phyloP scores from a whole-genome alignment of 129 eudicot species.

The Tagetes erecta region DNA sequence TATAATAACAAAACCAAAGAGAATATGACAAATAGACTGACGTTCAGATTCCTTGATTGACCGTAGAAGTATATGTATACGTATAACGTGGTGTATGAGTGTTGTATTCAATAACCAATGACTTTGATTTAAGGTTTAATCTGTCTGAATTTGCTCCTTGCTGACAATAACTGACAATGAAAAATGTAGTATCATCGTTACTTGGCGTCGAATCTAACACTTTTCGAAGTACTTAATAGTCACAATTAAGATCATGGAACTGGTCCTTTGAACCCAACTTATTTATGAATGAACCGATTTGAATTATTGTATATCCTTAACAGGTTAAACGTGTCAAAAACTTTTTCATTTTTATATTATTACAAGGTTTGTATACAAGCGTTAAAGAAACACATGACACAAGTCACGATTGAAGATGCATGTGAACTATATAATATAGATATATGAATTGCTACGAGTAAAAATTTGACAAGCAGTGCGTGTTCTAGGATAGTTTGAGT shows the following conservation, averaged over 20 bases:
- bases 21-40: neutral
- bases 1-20: neutral
- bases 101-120: neutral
- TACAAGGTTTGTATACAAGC: constrained; percentile 30
- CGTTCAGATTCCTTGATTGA: neutral
- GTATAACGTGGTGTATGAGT: neutral
- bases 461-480: constrained; percentile 3
- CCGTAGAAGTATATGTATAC: neutral
- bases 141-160: constrained; percentile 7
- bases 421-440: neutral
- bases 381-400: constrained; percentile 18
- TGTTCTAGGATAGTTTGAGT: constrained; percentile 57
- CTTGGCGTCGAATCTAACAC: no score
- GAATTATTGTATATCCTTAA: neutral
- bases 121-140: neutral
- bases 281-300: neutral
- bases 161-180: neutral
- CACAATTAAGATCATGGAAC: neutral
- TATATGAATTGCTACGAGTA: constrained; percentile 19
- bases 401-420: neutral
- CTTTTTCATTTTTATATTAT: constrained; percentile 23
- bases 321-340: neutral
- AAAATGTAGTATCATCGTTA: neutral
- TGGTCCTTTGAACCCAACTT: neutral
- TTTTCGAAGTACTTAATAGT: no score